phyloP scores from a whole-genome alignment of 257 asterid genomes.

The Fraxinus excelsior region DNA sequence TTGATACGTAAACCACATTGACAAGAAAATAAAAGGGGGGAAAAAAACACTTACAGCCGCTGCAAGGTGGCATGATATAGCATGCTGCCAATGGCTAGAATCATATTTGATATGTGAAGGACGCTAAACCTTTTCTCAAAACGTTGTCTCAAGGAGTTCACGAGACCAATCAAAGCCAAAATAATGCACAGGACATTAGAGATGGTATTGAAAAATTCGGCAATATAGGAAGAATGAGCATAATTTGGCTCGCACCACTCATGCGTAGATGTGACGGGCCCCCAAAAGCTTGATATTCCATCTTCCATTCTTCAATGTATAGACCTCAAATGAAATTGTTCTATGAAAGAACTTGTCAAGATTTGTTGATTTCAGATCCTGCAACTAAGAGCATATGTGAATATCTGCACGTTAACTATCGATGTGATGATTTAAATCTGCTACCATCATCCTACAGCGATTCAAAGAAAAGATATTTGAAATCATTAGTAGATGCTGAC shows the following conservation, averaged over 20 bases:
- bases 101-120: constrained; percentile 88
- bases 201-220: constrained; percentile 88
- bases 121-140: constrained; percentile 92
- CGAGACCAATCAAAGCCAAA: constrained; percentile 80
- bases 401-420: not conserved
- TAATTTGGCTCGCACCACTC: constrained; percentile 99
- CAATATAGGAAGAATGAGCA: constrained; percentile 81
- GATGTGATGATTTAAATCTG: not conserved
- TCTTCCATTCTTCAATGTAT: constrained; percentile 58
- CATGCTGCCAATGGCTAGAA: constrained; percentile 90
- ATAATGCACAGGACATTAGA: constrained; percentile 78
- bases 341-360: constrained; percentile 12
- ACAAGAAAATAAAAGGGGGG: not conserved
- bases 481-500: not conserved
- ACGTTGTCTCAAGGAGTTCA: constrained; percentile 72
- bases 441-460: constrained; percentile 12
- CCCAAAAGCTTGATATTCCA: constrained; percentile 83
- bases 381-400: constrained; percentile 11
- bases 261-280: constrained; percentile 89
- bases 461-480: not conserved
- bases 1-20: constrained; percentile 21
- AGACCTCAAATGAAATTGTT: constrained; percentile 15
- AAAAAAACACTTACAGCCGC: constrained; percentile 62
- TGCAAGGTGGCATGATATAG: constrained; percentile 90
- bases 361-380: constrained; percentile 27